Base-by-base conservation (phyloP, 1,139 yeast genomes). In the Yamadazyma songkhlaensis region DNA sequence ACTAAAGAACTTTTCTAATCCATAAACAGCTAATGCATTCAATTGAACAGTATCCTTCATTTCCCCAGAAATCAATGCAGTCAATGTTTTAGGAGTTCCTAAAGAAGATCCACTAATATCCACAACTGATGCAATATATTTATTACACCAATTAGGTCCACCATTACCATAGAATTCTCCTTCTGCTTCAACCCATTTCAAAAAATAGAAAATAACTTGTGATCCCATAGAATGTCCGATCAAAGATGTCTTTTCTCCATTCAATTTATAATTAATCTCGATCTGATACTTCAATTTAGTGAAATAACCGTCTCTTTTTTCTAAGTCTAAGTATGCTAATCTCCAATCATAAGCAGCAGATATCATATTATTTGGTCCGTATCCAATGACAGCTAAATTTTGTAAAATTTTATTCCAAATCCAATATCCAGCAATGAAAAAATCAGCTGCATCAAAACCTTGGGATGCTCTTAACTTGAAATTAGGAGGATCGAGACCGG, bases 261-360 rank as follows among this genome's bases (percentile, higher is more conserved):
- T 74, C 25, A 62, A 40, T 20, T 59, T 50, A 23, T 62, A 58
- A 40, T 56, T 59, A 25, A 79, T 50, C 58, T 92, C 98, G 40
- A 90, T 81, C 47, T 79, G 81, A 14, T 65, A 50, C 61, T 89
- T 87, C 45, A 92, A 67, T 52, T 81, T 82, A 21, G 87, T 64
- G 54, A 92, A 92, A 62, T 86, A 92, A 3, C 81, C 80, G 55
- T 92, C 98, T 43, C 98, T 73, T 40, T 71, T 71, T 57, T 94
- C 98, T 41, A 92, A 67, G 58, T 92, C 97, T 35, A 87, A 65
- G 57, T 87, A 94, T 0, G 96, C 84, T 51, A 92, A 72, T 51
- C 98, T 75, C 98, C 98, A 92, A 60, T 92, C 98, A 58, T 92
- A 92, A 2, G 96, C 75, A 1, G 97, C 98, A 39, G 90, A 81